Percentiles rank a stretch among this genome's conserved stretches.
Evolutionary conservation across 345 rosid genomes (phyloP).

Genomic region (Viola odorata): DNA sequence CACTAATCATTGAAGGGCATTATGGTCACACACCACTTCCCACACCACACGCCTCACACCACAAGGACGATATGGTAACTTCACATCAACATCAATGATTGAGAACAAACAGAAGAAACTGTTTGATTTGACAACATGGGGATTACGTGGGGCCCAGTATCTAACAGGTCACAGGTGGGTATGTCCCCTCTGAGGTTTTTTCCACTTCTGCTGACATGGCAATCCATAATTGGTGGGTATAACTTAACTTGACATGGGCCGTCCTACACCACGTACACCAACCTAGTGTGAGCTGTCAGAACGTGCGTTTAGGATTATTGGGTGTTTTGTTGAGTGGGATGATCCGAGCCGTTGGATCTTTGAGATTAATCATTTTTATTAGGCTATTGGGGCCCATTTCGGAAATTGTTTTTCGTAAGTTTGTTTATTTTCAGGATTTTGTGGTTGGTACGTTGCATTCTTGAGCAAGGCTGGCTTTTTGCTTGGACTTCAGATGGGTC

Average conservation of each 20-base stretch:
- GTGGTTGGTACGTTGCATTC: conserved; percentile 43
- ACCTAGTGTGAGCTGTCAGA: conserved; percentile 58
- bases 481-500: not conserved
- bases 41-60: too few relatives aligned
- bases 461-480: conserved; percentile 14
- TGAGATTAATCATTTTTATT: conserved; percentile 1
- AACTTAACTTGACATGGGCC: not conserved
- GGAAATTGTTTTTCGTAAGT: not conserved
- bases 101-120: conserved; percentile 32
- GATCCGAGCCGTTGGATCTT: conserved; percentile 37
- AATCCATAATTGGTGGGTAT: conserved; percentile 47
- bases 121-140: conserved; percentile 53
- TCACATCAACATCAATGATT: conserved; percentile 30
- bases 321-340: not conserved
- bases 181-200: conserved; percentile 15
- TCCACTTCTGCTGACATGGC: conserved; percentile 39
- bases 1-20: too few relatives aligned
- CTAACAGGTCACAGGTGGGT: conserved; percentile 24
- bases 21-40: not conserved
- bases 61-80: conserved; percentile 33
- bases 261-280: conserved; percentile 33
- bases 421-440: conserved; percentile 16
- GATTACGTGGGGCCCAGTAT: conserved; percentile 7
- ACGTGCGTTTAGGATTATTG: conserved; percentile 24
- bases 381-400: conserved; percentile 10